Evolutionary conservation across 805 yeast genomes (phyloP), one percentile per base, ranked within the genome.

Genomic region (Metschnikowia lachancei): DNA sequence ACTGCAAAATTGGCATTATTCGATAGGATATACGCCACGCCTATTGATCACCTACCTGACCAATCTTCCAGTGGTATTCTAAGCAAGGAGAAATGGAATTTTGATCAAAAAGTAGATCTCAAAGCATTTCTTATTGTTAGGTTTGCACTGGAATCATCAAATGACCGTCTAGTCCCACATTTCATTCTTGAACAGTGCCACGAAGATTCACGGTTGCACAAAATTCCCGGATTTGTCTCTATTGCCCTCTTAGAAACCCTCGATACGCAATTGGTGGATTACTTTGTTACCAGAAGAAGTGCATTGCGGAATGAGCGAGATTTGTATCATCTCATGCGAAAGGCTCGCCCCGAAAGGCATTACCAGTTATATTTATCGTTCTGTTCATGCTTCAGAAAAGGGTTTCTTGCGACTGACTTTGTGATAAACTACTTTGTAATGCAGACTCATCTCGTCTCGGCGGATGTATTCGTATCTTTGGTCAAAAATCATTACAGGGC

Each of bases 291-390:
- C 13, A 14, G 43, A 20, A 26, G 39, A 30, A 6, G 14, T 4
- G 14, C 41, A n/a, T 16, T 13, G 17, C 30, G 24, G 26, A 51
- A 47, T 37, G 54, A 51, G 33, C 43, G 24, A 18, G 54, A 51
- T 33, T 33, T 41, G 11, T 39, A 28, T 16, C 20, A 26, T 20
- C 36, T 47, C 8, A 30, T 40, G n/a, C 22, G 14, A 30, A 19
- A 16, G 24, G 42, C 40, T 11, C 41, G 17, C 7, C 38, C 42
- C 3, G 31, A 20, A 10, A 24, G 28, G 18, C 29, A 32, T 8
- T 30, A 35, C 19, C 49, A 37, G 9, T 17, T 50, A 7, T 29
- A 11, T 26, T 17, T 47, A 36, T 36, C 47, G n/a, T 36, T 50
- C 13, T 29, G 32, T 16, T 39, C 35, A 18, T 37, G 45, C 29